A percentile compares a stretch with the other conserved stretches of the same genome.
Conservation (phyloP, 768 basidiomycete species). For the Rhizopogon vinicolor region DNA sequence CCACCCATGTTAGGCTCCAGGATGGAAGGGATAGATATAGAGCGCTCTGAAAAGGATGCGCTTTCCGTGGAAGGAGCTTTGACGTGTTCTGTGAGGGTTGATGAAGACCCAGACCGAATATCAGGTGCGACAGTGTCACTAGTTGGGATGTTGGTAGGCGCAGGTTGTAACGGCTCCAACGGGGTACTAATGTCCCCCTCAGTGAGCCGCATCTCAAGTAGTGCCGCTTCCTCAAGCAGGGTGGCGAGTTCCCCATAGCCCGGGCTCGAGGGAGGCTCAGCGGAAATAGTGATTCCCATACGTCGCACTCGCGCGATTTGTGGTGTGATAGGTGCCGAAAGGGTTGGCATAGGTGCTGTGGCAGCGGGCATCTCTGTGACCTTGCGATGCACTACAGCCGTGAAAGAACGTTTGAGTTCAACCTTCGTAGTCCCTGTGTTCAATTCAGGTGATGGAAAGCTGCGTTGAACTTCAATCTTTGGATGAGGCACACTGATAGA, state of each 20-base stretch:
- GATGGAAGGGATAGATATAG: constrained; percentile 25
- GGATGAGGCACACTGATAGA: constrained; percentile 4
- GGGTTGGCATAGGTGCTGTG: constrained; percentile 14
- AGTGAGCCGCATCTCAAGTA: constrained; percentile 50
- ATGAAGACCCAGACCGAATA: constrained; percentile 14
- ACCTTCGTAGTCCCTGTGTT: not conserved
- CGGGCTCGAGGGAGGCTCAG: constrained; percentile 40
- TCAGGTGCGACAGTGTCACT: constrained; percentile 18
- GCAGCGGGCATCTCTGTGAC: constrained; percentile 33
- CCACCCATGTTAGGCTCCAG: constrained; percentile 21
- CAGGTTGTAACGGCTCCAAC: constrained; percentile 5
- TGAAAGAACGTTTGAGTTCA: constrained; percentile 33
- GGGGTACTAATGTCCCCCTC: constrained; percentile 31
- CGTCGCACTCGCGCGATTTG: constrained; percentile 24
- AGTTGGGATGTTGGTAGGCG: constrained; percentile 18
- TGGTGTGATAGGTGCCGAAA: constrained; percentile 20
- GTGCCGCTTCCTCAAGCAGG: constrained; percentile 53
- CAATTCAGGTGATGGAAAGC: constrained; percentile 6
- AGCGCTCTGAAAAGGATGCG: constrained; percentile 20
- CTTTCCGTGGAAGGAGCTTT: constrained; percentile 12
- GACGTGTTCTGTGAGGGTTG: constrained; percentile 16
- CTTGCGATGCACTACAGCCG: constrained; percentile 55
- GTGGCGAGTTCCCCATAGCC: constrained; percentile 48
- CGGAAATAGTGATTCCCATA: constrained; percentile 11
- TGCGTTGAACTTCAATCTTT: constrained; percentile 1